These are phyloP conservation scores for Plectosphaerella cucumerina DNA, from an alignment of 2,329 filamentous ascomycete genomes.

Conservation along the genomic window DNA sequence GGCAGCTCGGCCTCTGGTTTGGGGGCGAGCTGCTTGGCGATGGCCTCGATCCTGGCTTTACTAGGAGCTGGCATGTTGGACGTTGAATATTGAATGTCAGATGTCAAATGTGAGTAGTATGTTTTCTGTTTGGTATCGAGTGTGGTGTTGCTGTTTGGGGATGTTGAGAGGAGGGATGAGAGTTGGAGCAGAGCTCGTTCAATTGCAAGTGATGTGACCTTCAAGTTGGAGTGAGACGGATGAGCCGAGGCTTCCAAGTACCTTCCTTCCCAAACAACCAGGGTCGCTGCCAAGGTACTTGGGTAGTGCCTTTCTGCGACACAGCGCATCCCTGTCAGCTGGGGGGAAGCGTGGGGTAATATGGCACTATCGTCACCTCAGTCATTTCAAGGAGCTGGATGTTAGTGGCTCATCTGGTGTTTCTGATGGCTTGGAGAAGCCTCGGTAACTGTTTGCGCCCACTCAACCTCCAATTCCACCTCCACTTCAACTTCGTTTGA, in stretches of 20 bases:
- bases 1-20: slow-evolving; percentile 17
- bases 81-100: background rate
- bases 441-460: background rate
- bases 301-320: no score
- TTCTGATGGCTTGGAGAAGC: background rate
- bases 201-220: no score
- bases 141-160: background rate
- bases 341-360: no score
- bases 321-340: no score
- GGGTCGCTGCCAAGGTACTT: no score
- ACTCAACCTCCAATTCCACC: background rate
- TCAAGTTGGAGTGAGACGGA: no score
- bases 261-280: no score
- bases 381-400: no score
- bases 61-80: slow-evolving; percentile 22
- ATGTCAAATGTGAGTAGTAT: background rate
- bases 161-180: background rate
- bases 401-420: no score
- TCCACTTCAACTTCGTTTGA: background rate
- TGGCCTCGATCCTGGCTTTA: slow-evolving; percentile 28
- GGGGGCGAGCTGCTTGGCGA: slow-evolving; percentile 28
- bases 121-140: background rate
- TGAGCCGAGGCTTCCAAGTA: no score
- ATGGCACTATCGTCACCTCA: no score
- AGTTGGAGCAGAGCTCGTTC: no score